Evolutionary conservation across 2,329 filamentous ascomycete species (phyloP).

Genomic region (Nothomitra cinnamomea): DNA sequence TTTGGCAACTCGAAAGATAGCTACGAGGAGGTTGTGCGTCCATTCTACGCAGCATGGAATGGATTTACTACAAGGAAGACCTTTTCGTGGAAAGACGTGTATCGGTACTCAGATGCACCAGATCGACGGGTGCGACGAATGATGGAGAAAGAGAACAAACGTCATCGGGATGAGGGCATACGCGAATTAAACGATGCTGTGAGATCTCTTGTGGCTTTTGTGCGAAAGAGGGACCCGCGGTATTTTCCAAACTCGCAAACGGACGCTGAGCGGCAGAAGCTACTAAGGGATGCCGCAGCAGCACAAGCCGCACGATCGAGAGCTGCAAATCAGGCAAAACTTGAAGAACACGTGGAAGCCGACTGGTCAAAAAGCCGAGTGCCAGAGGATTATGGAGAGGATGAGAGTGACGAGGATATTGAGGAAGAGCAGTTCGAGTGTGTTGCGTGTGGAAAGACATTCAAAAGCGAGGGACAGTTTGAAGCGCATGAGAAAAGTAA

Average conservation of each 20-base stretch:
- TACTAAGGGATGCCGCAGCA: slow-evolving; percentile 58
- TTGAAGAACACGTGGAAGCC: slow-evolving; percentile 46
- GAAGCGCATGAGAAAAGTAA: slow-evolving; percentile 91
- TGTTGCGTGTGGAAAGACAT: slow-evolving; percentile 46
- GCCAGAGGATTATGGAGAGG: slow-evolving; percentile 34
- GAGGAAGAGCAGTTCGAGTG: slow-evolving; percentile 43
- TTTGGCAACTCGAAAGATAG: slow-evolving; percentile 65
- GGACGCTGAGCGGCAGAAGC: slow-evolving; percentile 64
- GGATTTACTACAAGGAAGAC: slow-evolving; percentile 70
- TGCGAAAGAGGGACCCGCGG: slow-evolving; percentile 78
- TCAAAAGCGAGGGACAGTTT: slow-evolving; percentile 84
- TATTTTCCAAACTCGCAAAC: slow-evolving; percentile 62
- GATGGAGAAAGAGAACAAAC: slow-evolving; percentile 93
- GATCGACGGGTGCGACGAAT: slow-evolving; percentile 65
- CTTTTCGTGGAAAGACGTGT: slow-evolving; percentile 80
- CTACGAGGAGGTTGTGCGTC: slow-evolving; percentile 59
- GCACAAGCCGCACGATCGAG: slow-evolving; percentile 73
- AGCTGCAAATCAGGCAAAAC: slow-evolving; percentile 61
- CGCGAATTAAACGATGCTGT: slow-evolving; percentile 90
- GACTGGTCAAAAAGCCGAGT: slow-evolving; percentile 49
- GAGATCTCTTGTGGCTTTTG: slow-evolving; percentile 68
- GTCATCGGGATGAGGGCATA: slow-evolving; percentile 61
- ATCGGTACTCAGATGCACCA: slow-evolving; percentile 68
- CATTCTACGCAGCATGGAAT: slow-evolving; percentile 69
- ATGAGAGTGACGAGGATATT: slow-evolving; percentile 29